These are phyloP conservation scores for Bipolaris sorokiniana DNA, from an alignment of 2,329 filamentous ascomycete species.

Conservation along the genomic window DNA sequence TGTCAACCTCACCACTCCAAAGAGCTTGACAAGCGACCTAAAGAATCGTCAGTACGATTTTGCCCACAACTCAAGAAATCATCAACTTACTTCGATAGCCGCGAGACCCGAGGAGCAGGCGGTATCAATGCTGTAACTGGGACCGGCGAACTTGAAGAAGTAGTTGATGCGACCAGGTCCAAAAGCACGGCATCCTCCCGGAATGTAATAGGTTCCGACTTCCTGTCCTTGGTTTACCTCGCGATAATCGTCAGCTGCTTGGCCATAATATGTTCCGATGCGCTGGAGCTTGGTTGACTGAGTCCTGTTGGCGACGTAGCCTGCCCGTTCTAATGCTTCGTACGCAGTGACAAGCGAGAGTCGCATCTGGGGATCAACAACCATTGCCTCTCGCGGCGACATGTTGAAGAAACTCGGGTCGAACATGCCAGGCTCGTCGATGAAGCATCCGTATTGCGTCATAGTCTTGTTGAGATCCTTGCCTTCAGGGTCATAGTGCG, in stretches of 20 bases:
- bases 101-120: slow-evolving; percentile 48
- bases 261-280: slow-evolving; percentile 45
- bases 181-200: slow-evolving; percentile 61
- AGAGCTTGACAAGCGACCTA: slow-evolving; percentile 38
- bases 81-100: slow-evolving; percentile 20
- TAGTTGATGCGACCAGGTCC: slow-evolving; percentile 58
- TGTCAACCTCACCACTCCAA: slow-evolving; percentile 36
- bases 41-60: neutral
- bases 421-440: slow-evolving; percentile 35
- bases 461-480: slow-evolving; percentile 22
- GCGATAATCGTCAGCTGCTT: slow-evolving; percentile 40
- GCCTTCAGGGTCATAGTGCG: slow-evolving; percentile 30
- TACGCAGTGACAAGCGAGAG: slow-evolving; percentile 31
- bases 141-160: slow-evolving; percentile 46
- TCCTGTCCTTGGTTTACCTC: slow-evolving; percentile 30
- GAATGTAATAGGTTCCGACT: slow-evolving; percentile 63
- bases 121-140: slow-evolving; percentile 51
- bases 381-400: slow-evolving; percentile 35
- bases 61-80: too few relatives aligned
- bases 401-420: slow-evolving; percentile 40
- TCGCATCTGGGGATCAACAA: slow-evolving; percentile 33
- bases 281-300: slow-evolving; percentile 34
- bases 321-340: slow-evolving; percentile 37
- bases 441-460: slow-evolving; percentile 34
- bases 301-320: slow-evolving; percentile 37